Evolutionary conservation across 257 asterid species (phyloP).

Genomic region (Gardenia jasminoides): DNA sequence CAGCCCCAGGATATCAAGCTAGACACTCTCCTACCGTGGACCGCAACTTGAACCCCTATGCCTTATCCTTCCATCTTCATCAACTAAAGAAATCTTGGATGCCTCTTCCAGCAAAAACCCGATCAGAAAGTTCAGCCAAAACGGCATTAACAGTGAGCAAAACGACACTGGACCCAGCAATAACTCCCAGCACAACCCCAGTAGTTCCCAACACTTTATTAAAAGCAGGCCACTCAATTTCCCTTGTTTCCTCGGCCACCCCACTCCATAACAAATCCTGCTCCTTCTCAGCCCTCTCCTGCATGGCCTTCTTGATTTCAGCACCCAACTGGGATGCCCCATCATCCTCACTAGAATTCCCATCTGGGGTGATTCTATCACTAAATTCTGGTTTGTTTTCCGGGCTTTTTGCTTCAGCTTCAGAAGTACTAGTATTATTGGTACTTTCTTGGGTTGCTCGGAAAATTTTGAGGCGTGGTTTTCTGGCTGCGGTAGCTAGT

Average conservation of each 20-base stretch:
- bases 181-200: conserved; percentile 80
- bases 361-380: conserved; percentile 5
- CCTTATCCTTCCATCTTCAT: conserved; percentile 7
- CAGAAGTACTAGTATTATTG: conserved; percentile 14
- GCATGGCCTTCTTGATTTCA: conserved; percentile 68
- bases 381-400: conserved; percentile 11
- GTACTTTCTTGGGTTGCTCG: conserved; percentile 47
- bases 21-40: not conserved
- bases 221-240: conserved; percentile 95
- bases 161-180: conserved; percentile 95
- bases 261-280: conserved; percentile 50
- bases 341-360: conserved; percentile 7
- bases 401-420: conserved; percentile 19
- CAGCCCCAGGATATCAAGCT: not conserved
- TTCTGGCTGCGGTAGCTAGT: conserved; percentile 14
- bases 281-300: conserved; percentile 48
- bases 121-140: conserved; percentile 87
- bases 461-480: conserved; percentile 11
- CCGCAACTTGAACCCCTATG: not conserved
- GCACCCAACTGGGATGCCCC: conserved; percentile 53
- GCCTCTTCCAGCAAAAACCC: conserved; percentile 75
- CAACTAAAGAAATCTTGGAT: conserved; percentile 87
- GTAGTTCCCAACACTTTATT: conserved; percentile 78
- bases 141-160: conserved; percentile 91
- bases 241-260: conserved; percentile 74